phyloP scores from a whole-genome alignment of 169 alveolate genomes.

The Cryptosporidium andersoni region DNA sequence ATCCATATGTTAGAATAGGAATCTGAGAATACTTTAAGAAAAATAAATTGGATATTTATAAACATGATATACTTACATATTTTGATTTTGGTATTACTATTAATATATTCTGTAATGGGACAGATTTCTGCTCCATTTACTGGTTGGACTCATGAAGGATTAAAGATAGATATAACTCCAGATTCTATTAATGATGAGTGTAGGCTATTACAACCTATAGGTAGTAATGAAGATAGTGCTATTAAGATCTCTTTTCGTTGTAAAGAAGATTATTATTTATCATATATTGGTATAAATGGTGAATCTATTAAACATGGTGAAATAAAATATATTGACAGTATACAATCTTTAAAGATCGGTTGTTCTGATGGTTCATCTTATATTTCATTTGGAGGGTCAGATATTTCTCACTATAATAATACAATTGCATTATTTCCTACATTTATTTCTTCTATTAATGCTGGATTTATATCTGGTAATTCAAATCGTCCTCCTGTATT shows the following conservation, averaged over 20 bases:
- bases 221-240: slow-evolving; percentile 8
- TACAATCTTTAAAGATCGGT: slow-evolving; percentile 37
- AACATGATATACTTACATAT: neutral
- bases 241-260: slow-evolving; percentile 26
- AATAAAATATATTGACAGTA: slow-evolving; percentile 27
- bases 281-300: slow-evolving; percentile 45
- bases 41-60: neutral
- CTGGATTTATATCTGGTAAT: slow-evolving; percentile 22
- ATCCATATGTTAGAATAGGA: too few relatives aligned
- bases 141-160: slow-evolving; percentile 64
- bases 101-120: neutral
- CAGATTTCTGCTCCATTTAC: slow-evolving; percentile 17
- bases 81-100: neutral
- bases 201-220: slow-evolving; percentile 18
- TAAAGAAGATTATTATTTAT: slow-evolving; percentile 13
- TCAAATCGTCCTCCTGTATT: slow-evolving; percentile 17
- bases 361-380: slow-evolving; percentile 47
- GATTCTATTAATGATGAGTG: slow-evolving; percentile 36
- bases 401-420: slow-evolving; percentile 35
- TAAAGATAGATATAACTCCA: slow-evolving; percentile 6
- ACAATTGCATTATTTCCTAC: slow-evolving; percentile 33
- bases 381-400: slow-evolving; percentile 66
- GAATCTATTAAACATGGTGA: slow-evolving; percentile 18
- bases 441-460: slow-evolving; percentile 23
- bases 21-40: neutral